phyloP scores from a whole-genome alignment of 2,329 filamentous ascomycete species.

The Trichoderma brevicompactum region DNA sequence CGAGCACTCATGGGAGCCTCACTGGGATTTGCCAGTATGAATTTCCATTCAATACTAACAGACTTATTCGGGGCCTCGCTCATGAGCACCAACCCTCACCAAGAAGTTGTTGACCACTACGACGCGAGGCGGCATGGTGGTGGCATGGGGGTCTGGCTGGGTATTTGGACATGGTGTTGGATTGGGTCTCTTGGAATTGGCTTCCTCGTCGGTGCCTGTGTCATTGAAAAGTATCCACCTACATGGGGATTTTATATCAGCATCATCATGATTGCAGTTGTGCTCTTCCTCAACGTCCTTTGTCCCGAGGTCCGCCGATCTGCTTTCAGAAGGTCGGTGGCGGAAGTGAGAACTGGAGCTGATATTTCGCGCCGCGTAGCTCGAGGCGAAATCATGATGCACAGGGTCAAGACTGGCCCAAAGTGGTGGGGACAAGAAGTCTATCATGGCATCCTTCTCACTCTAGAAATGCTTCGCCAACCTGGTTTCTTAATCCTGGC shows the following conservation, averaged over 20 bases:
- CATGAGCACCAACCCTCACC: constrained; percentile 72
- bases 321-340: constrained; percentile 68
- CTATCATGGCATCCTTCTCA: constrained; percentile 69
- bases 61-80: constrained; percentile 78
- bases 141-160: constrained; percentile 79
- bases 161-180: constrained; percentile 78
- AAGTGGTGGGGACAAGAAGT: constrained; percentile 79
- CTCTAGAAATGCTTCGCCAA: constrained; percentile 72
- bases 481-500: constrained; percentile 74
- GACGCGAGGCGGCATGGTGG: constrained; percentile 76
- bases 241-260: constrained; percentile 78
- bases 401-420: constrained; percentile 71
- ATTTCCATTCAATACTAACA: constrained; percentile 71
- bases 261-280: constrained; percentile 67
- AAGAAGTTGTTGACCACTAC: constrained; percentile 68
- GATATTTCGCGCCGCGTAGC: constrained; percentile 63
- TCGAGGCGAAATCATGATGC: constrained; percentile 76
- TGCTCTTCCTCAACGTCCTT: constrained; percentile 71
- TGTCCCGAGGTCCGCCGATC: constrained; percentile 74
- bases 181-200: constrained; percentile 73
- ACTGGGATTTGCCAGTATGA: constrained; percentile 78
- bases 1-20: constrained; percentile 69
- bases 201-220: constrained; percentile 70
- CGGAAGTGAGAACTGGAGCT: constrained; percentile 62
- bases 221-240: constrained; percentile 67